Conservation (phyloP, 306 rosid species). For the Psophocarpus tetragonolobus region DNA sequence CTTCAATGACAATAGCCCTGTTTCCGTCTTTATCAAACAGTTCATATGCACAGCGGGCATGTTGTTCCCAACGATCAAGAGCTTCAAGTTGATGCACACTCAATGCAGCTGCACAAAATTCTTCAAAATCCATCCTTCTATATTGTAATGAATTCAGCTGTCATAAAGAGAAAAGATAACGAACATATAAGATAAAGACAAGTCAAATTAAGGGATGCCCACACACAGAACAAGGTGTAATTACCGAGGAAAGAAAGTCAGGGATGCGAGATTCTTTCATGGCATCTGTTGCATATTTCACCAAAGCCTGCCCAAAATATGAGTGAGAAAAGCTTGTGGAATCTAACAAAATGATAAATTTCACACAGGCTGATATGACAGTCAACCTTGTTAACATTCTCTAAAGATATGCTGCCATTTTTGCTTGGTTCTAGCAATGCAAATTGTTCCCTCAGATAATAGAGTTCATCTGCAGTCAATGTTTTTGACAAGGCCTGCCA, state of each 20-base stretch:
- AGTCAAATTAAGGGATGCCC: slow-evolving; percentile 9
- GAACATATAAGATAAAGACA: slow-evolving; percentile 27
- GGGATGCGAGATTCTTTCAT: slow-evolving; percentile 88
- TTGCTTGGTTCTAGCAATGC: slow-evolving; percentile 79
- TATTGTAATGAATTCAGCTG: slow-evolving; percentile 92
- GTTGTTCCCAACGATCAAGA: slow-evolving; percentile 95
- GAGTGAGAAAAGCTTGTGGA: slow-evolving; percentile 18
- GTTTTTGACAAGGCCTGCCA: slow-evolving; percentile 95
- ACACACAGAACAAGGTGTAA: slow-evolving; percentile 25
- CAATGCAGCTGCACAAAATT: slow-evolving; percentile 90
- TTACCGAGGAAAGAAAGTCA: slow-evolving; percentile 82
- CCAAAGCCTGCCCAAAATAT: slow-evolving; percentile 64
- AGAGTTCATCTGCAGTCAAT: slow-evolving; percentile 82
- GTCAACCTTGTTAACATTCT: slow-evolving; percentile 68
- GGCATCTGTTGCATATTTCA: slow-evolving; percentile 84
- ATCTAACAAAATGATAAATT: slow-evolving; percentile 17
- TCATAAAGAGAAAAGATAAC: slow-evolving; percentile 36
- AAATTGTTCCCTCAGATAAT: slow-evolving; percentile 88
- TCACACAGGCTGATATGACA: slow-evolving; percentile 7
- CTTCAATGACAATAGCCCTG: slow-evolving; percentile 92
- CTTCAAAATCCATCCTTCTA: slow-evolving; percentile 98
- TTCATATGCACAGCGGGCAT: slow-evolving; percentile 93
- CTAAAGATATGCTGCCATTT: slow-evolving; percentile 79
- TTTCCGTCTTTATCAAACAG: slow-evolving; percentile 95
- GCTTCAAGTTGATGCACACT: slow-evolving; percentile 99